Percentiles rank a stretch among this genome's conserved stretches.
phyloP scores from a whole-genome alignment of 441 rosid species.

The Cnidoscolus chayamansa region DNA sequence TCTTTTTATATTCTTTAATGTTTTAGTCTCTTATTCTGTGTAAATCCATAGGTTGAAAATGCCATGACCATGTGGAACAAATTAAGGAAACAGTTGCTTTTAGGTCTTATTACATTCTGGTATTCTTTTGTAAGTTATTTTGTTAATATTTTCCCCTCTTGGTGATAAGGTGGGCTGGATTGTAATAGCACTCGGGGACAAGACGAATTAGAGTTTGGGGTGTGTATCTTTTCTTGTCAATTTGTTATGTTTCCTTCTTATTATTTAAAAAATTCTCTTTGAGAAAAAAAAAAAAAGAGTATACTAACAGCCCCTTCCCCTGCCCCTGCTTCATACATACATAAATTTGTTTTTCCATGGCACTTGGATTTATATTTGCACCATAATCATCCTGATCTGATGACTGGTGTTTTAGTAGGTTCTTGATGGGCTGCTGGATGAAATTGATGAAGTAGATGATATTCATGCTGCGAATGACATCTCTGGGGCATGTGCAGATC shows the following conservation, averaged over 20 bases:
- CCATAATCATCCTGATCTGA: slow-evolving; percentile 14
- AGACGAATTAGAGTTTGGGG: slow-evolving; percentile 59
- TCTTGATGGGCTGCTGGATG: slow-evolving; percentile 78
- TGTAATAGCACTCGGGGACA: slow-evolving; percentile 38
- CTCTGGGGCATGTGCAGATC: slow-evolving; percentile 47
- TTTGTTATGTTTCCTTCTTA: slow-evolving; percentile 8
- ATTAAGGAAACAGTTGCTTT: neutral
- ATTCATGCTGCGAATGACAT: slow-evolving; percentile 52
- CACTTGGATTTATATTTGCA: slow-evolving; percentile 1
- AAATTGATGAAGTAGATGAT: slow-evolving; percentile 68
- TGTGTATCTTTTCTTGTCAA: slow-evolving; percentile 39
- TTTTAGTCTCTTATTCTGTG: neutral
- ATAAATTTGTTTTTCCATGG: neutral
- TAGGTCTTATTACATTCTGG: neutral
- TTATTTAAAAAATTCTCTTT: slow-evolving; percentile 9
- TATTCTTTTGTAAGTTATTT: slow-evolving; percentile 7
- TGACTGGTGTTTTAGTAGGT: slow-evolving; percentile 43
- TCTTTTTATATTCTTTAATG: neutral
- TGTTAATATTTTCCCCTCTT: slow-evolving; percentile 15
- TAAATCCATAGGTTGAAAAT: neutral
- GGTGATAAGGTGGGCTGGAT: slow-evolving; percentile 51
- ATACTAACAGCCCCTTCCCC: neutral
- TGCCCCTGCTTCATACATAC: neutral
- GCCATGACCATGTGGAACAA: neutral
- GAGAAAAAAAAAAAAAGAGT: neutral